Base-by-base conservation (phyloP, 2,329 filamentous ascomycete genomes). In the Stemphylium lycopersici region DNA sequence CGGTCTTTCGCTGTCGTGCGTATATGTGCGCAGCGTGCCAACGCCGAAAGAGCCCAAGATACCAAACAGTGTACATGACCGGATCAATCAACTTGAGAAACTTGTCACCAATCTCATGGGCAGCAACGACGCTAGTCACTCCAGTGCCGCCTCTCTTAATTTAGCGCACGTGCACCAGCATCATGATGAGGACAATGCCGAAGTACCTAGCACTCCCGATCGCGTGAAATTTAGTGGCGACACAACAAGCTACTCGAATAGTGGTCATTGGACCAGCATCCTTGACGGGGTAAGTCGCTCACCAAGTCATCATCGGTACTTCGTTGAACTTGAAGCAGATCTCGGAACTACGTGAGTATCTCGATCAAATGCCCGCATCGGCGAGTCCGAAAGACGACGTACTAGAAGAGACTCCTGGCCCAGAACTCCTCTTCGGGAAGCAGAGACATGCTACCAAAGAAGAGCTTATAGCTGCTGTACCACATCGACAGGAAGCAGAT, bases 231-330 rank as follows among this genome's bases (percentile, higher is more conserved):
- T 71, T 7, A 62, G 57, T 11, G 61, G 49, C 20, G 68, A 73
- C 32, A 65, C 66, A 15, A 72, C 67, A 4, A 67, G 63, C 13
- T 74, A 73, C 33, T 65, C 65, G 4, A 70, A 67, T 32, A 68
- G 70, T 45, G 62, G 66, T 2, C 73, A 75, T 45, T 75, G 73
- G 73, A 67, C 67, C n/a, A 73, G 69, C 22, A 72, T 75, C 22
- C 46, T 75, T 20, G 70, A 75, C 43, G 70, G 72, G n/a, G 68
- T 74, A 40, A 51, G 66, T 52, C 18, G 12, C 26, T 26, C 32
- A 39, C 24, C n/a, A 26, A 45, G 36, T 44, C 38, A 40, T 6
- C 20, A 13, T 18, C 44, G 31, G 40, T 20, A 26, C 31, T 12
- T n/a, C 29, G 39, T 41, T 48, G 15, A 43, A 59, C 34, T 3